phyloP scores from a whole-genome alignment of 2,329 filamentous ascomycete genomes.

The Didymella arachidicola region DNA sequence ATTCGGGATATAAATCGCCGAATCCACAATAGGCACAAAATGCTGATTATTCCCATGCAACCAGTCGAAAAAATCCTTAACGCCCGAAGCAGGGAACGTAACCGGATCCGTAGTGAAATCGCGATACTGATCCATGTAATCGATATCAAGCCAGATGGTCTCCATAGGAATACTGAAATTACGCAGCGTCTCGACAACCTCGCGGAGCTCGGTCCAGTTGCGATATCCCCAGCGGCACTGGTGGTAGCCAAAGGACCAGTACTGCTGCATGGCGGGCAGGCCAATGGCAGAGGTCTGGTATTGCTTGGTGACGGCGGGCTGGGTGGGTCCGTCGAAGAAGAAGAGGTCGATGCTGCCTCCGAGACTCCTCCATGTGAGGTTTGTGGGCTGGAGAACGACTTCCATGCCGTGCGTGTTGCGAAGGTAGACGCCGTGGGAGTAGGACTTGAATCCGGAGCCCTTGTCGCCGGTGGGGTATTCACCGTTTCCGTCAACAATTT shows the following conservation, averaged over 20 bases:
- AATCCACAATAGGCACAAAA: conserved; percentile 68
- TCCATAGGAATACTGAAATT: conserved; percentile 64
- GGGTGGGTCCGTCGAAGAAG: conserved; percentile 77
- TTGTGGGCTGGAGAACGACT: conserved; percentile 67
- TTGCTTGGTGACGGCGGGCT: conserved; percentile 71
- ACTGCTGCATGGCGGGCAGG: conserved; percentile 77
- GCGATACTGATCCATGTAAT: conserved; percentile 57
- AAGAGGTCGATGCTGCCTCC: conserved; percentile 82
- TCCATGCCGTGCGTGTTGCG: conserved; percentile 82
- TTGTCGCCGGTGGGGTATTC: conserved; percentile 6
- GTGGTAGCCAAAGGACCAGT: conserved; percentile 82
- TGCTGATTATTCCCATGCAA: conserved; percentile 64
- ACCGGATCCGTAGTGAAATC: conserved; percentile 66
- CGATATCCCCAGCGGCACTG: conserved; percentile 85
- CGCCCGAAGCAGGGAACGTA: conserved; percentile 60
- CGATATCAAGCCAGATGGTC: conserved; percentile 57
- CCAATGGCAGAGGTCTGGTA: conserved; percentile 74
- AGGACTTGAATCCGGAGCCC: conserved; percentile 66
- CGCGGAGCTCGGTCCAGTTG: conserved; percentile 73
- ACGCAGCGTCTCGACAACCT: conserved; percentile 62
- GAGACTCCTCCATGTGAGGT: conserved; percentile 75
- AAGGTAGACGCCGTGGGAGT: conserved; percentile 78
- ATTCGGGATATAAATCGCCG: conserved; percentile 75
- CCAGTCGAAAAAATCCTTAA: conserved; percentile 60
- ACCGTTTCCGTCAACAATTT: conserved; percentile 46